Evolutionary conservation across 2,329 filamentous ascomycete genomes (phyloP), one percentile per base, ranked within the genome.

Genomic region (Blumeria graminis): DNA sequence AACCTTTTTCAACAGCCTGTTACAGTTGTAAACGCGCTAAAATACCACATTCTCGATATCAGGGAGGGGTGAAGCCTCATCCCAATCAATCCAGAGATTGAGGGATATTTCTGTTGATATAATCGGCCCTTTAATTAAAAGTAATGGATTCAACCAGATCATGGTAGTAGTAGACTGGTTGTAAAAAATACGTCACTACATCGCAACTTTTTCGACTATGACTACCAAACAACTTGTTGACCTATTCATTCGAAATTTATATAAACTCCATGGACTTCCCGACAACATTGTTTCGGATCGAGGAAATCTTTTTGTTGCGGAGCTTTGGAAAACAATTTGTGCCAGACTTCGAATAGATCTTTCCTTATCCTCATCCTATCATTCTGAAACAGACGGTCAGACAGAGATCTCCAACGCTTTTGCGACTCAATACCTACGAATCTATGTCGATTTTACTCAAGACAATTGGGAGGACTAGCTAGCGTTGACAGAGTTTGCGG

Each of bases 351-450:
- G 36, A 11, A 56, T 59, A 8, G 53, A 55, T 11, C 52, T 58
- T 3, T 13, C 32, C 7, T 36, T 60, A 16, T 58, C 56, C 5
- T 58, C 55, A 1, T 46, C 58, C 7, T 60, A 57, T 39, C 56
- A 62, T 35, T 56, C 43, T 7, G 35, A 62, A 56, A 60, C 60
- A 1, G 59, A 62, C 45, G 46, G 61, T 9, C 54, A 59, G 14
- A 62, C 59, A 9, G 57, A 62, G 53, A 46, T 43, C 0, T 13
- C 56, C 5, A 62, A 62, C 18, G 45, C 55, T 28, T 56, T 55
- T 9, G 32, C 61, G 6, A 56, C 60, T 56, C 28, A 48, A 16
- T 58, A 58, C 33, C 38, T 62, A 14, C 56, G 56, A 1, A 5
- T 34, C 5, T 61, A 58, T 14, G 46, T 59, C n/a, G 43, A 55